These are phyloP conservation scores for Babesia bovis DNA, from an alignment of 169 alveolate genomes.

Conservation along the genomic window DNA sequence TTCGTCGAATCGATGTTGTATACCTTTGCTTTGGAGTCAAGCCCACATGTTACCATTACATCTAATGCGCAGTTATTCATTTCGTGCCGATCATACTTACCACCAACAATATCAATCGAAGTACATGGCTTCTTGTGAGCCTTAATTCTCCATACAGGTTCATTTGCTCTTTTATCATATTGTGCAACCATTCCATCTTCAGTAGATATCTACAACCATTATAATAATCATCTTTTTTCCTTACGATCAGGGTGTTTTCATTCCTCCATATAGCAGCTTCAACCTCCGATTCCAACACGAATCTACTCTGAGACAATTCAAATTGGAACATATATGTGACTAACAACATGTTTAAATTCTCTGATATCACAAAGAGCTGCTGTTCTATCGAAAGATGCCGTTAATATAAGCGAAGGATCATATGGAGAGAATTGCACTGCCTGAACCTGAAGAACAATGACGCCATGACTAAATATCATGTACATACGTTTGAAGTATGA, in stretches of 20 bases:
- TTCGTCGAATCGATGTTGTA: constrained; percentile 14
- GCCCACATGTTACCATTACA: constrained; percentile 57
- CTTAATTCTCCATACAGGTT: constrained; percentile 41
- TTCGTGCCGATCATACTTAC: neutral
- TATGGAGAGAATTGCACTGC: constrained; percentile 46
- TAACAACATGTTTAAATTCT: constrained; percentile 7
- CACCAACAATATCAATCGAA: constrained; percentile 4
- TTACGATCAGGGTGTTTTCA: constrained; percentile 14
- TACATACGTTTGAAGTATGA: constrained; percentile 48
- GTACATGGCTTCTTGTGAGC: constrained; percentile 60
- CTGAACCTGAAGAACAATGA: constrained; percentile 40
- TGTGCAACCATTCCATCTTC: constrained; percentile 47
- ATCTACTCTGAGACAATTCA: neutral
- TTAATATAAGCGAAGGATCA: constrained; percentile 30
- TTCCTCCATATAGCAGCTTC: constrained; percentile 47
- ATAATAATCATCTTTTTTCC: neutral
- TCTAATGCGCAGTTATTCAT: constrained; percentile 11
- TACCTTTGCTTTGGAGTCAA: constrained; percentile 62
- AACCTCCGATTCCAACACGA: constrained; percentile 40
- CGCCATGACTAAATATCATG: neutral
- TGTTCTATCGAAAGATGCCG: constrained; percentile 58
- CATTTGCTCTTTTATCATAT: constrained; percentile 37
- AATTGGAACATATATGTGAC: neutral
- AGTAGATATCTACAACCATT: constrained; percentile 18
- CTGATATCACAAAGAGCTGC: constrained; percentile 54